Conservation (phyloP, 768 basidiomycete genomes). For the Rhizopogon vulgaris region DNA sequence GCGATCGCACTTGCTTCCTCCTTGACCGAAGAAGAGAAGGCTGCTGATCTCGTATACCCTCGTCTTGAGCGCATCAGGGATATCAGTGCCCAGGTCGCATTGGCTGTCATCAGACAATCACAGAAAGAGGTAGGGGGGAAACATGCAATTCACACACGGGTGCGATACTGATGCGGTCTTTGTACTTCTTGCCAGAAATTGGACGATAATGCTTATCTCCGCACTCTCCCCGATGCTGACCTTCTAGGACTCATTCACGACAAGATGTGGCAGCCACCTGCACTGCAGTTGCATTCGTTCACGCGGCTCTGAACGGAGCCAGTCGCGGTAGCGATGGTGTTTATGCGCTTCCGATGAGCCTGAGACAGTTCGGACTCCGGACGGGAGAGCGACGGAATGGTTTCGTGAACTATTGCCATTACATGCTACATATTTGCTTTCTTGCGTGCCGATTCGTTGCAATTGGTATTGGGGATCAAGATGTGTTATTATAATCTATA, state of each 20-base stretch:
- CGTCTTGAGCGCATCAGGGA: conserved; percentile 61
- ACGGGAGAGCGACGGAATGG: conserved; percentile 1
- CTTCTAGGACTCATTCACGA: conserved; percentile 44
- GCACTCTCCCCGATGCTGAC: conserved; percentile 40
- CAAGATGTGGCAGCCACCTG: conserved; percentile 50
- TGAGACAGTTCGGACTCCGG: background rate
- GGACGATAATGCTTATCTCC: conserved; percentile 41
- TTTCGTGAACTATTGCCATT: background rate
- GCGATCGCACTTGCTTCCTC: conserved; percentile 56
- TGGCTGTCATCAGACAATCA: conserved; percentile 56
- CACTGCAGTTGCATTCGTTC: background rate
- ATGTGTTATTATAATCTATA: no score
- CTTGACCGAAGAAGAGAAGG: conserved; percentile 48
- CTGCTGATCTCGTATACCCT: conserved; percentile 58
- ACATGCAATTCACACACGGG: background rate
- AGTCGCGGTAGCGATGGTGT: background rate
- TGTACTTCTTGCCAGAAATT: conserved; percentile 26
- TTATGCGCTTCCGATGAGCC: background rate
- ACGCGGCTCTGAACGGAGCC: conserved; percentile 13
- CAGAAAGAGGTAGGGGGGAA: conserved; percentile 49
- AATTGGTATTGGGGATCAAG: no score
- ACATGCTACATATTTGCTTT: background rate
- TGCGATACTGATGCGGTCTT: background rate
- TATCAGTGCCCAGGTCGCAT: conserved; percentile 56
- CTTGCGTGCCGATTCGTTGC: background rate